Percentiles rank a stretch among this genome's conserved stretches.
Conservation (phyloP, 305 asterid genomes). For the Fraxinus angustifolia region DNA sequence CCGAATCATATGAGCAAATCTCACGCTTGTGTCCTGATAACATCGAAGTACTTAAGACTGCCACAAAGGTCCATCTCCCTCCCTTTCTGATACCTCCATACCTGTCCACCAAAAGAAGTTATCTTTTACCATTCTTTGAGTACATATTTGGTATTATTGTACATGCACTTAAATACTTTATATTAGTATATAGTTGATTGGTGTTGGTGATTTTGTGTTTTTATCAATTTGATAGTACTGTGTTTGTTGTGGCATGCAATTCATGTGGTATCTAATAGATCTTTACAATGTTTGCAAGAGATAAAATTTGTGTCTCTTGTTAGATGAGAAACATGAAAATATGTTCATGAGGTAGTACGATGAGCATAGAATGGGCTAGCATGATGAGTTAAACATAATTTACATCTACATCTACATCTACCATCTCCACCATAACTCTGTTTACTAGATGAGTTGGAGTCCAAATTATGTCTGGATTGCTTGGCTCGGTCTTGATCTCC, state of each 20-base stretch:
- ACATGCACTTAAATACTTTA: background rate
- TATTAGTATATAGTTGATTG: constrained; percentile 1
- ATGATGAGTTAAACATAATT: background rate
- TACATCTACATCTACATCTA: background rate
- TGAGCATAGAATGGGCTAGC: background rate
- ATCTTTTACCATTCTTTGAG: background rate
- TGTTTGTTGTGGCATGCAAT: constrained; percentile 11
- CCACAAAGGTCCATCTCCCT: constrained; percentile 38
- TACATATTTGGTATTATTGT: constrained; percentile 2
- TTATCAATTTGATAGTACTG: background rate
- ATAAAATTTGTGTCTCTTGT: background rate
- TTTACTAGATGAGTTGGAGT: background rate
- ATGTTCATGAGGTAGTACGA: background rate
- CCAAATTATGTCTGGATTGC: background rate
- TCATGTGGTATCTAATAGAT: background rate
- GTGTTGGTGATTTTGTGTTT: constrained; percentile 8
- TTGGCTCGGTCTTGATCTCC: background rate
- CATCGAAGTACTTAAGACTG: constrained; percentile 40
- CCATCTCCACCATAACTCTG: background rate
- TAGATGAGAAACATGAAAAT: background rate
- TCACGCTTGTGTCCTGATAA: constrained; percentile 50
- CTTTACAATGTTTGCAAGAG: background rate
- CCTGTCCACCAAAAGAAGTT: background rate
- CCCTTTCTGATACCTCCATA: background rate
- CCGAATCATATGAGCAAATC: constrained; percentile 66